phyloP scores from a whole-genome alignment of 2,329 filamentous ascomycete genomes.

The Fusarium abutilonis region DNA sequence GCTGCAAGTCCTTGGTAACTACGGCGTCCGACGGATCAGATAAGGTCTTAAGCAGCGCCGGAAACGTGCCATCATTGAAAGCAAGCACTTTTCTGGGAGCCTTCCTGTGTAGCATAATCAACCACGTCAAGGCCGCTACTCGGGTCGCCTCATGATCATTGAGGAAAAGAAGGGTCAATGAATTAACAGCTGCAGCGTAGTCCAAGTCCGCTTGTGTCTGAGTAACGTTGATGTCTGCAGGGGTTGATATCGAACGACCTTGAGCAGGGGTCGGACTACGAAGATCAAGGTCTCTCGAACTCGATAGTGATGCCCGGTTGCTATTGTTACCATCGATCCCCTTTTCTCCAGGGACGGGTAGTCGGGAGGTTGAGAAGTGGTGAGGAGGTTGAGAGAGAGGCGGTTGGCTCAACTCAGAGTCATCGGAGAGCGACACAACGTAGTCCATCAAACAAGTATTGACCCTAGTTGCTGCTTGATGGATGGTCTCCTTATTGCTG shows the following conservation, averaged over 20 bases:
- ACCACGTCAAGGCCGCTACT: slow-evolving; percentile 92
- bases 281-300: slow-evolving; percentile 63
- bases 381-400: slow-evolving; percentile 42
- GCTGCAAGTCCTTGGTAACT: slow-evolving; percentile 90
- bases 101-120: slow-evolving; percentile 97
- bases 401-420: slow-evolving; percentile 53
- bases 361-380: slow-evolving; percentile 52
- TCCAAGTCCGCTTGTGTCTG: slow-evolving; percentile 78
- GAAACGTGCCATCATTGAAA: slow-evolving; percentile 97
- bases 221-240: slow-evolving; percentile 55
- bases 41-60: slow-evolving; percentile 92
- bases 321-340: slow-evolving; percentile 58
- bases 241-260: slow-evolving; percentile 59
- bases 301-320: slow-evolving; percentile 63
- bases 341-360: slow-evolving; percentile 57
- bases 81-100: slow-evolving; percentile 92
- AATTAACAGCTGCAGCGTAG: slow-evolving; percentile 93
- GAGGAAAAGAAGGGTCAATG: slow-evolving; percentile 89
- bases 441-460: slow-evolving; percentile 94
- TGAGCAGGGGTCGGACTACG: slow-evolving; percentile 63
- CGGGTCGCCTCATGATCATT: slow-evolving; percentile 97
- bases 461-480: slow-evolving; percentile 86
- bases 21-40: slow-evolving; percentile 96
- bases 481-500: slow-evolving; percentile 87
- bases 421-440: slow-evolving; percentile 88